These are phyloP conservation scores for Exophiala mesophila DNA, from an alignment of 2,329 filamentous ascomycete species.

Conservation along the genomic window DNA sequence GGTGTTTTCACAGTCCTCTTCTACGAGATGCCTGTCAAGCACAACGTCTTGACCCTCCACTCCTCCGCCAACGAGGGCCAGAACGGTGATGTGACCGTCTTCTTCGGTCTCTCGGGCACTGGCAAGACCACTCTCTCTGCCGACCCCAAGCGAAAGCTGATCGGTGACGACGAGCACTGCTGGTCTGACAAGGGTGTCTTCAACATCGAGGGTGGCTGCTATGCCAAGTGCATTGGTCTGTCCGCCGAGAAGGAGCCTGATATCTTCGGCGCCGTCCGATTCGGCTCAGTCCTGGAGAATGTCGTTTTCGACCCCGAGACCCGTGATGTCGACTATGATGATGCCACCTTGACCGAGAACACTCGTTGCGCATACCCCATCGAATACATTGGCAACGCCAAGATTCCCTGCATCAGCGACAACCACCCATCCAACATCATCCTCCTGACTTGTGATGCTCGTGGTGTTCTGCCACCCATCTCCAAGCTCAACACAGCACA, in stretches of 20 bases:
- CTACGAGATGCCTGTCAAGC: conserved; percentile 99
- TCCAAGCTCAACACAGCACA: conserved; percentile 91
- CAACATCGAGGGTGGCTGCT: conserved; percentile 99
- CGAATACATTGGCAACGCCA: conserved; percentile 97
- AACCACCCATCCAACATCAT: conserved; percentile 96
- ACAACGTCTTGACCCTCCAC: conserved; percentile 97
- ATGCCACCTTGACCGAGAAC: conserved; percentile 93
- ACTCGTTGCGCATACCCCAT: conserved; percentile 98
- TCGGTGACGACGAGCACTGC: conserved; percentile 99
- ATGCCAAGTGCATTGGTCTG: conserved; percentile 96
- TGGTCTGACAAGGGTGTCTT: conserved; percentile 96
- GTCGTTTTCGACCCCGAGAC: conserved; percentile 92
- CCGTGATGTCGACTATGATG: conserved; percentile 91
- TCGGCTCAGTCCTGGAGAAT: conserved; percentile 96
- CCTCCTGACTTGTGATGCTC: conserved; percentile 94
- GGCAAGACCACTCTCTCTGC: conserved; percentile 98
- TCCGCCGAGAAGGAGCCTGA: conserved; percentile 99
- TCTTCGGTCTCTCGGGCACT: conserved; percentile 97
- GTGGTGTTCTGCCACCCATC: conserved; percentile 94
- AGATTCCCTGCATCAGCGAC: conserved; percentile 87
- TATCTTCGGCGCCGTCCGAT: conserved; percentile 92
- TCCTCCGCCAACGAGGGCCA: conserved; percentile 97
- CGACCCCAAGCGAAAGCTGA: conserved; percentile 91
- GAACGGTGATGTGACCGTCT: conserved; percentile 92
- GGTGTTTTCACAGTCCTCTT: conserved; percentile 98